Base-by-base conservation (phyloP, 352 stramenopile species). In the Elongisporangium undulatum region DNA sequence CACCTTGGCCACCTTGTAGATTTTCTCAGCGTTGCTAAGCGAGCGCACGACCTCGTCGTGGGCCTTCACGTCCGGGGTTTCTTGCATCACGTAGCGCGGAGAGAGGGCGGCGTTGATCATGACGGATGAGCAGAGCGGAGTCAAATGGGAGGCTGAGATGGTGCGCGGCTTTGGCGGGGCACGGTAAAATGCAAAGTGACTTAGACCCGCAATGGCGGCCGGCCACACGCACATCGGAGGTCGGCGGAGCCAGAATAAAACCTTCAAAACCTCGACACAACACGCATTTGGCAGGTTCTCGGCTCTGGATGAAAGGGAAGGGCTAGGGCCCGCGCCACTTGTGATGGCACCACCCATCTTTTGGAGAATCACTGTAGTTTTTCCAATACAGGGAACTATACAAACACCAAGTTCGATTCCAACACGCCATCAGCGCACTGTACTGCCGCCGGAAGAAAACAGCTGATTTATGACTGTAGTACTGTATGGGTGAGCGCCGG, bases 1-100 rank as follows among this genome's bases (percentile, higher is more conserved):
- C 29, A 85, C 73, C 54, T 80, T 79, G 29, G 58, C 56, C 29
- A 89, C 68, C 60, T 89, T 71, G 49, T 84, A 73, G 38, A 68
- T 66, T 55, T 87, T 83, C 53, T 85, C 75, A 23, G 55, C 58
- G 49, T 54, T 66, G 49, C 49, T 65, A 3, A 77, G 61, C 26
- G 69, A 59, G 15, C 55, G 58, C 34, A 64, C 41, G 24, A 68
- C 50, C 9, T 49, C 62, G 16, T 52, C 19, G 13, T 38, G n/a
- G 54, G 55, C 34, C 61, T 66, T 66, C 39, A n/a, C 62, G 45
- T 64, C 57, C 1, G 66, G 66, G 48, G 66, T 77, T 56, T 49
- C 22, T 50, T 77, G 66, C 51, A 63, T 53, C 19, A 55, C 48
- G 66, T 74, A 77, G 55, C 54, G 51, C 0, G 67, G 68, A 20